Percentiles rank a stretch among this genome's conserved stretches.
Conservation (phyloP, 108 stramenopile species). For the Cylindrotheca closterium region DNA sequence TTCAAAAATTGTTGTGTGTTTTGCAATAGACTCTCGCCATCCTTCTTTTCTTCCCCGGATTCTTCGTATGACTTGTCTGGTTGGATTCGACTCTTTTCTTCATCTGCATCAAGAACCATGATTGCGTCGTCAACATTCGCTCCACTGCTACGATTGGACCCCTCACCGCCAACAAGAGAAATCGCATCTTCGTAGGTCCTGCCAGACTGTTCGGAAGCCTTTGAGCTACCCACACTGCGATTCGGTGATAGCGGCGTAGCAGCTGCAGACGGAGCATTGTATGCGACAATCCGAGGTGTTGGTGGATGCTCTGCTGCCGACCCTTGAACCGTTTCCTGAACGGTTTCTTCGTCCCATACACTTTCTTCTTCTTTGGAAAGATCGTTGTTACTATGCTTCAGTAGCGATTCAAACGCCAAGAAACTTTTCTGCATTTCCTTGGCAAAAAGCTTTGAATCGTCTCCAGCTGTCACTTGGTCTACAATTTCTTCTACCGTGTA, state of each 20-base stretch:
- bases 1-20: not conserved
- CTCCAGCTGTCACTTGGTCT: not conserved
- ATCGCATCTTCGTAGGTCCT: no score
- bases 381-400: slow-evolving; percentile 12
- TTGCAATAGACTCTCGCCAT: not conserved
- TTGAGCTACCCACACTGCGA: no score
- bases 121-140: not conserved
- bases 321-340: slow-evolving; percentile 18
- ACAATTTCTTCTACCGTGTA: slow-evolving; percentile 16
- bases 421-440: slow-evolving; percentile 17
- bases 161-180: no score
- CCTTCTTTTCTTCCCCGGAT: not conserved
- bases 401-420: slow-evolving; percentile 28
- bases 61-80: not conserved
- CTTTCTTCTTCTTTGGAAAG: slow-evolving; percentile 23
- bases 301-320: not conserved
- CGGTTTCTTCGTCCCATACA: slow-evolving; percentile 27
- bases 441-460: not conserved
- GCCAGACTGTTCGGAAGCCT: no score
- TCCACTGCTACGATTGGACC: no score
- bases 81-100: no score
- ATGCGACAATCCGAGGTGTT: not conserved
- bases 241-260: not conserved
- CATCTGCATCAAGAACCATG: not conserved
- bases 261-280: not conserved